Conservation (phyloP, 1,139 yeast species). For the Saccharomycopsis crataegensis region DNA sequence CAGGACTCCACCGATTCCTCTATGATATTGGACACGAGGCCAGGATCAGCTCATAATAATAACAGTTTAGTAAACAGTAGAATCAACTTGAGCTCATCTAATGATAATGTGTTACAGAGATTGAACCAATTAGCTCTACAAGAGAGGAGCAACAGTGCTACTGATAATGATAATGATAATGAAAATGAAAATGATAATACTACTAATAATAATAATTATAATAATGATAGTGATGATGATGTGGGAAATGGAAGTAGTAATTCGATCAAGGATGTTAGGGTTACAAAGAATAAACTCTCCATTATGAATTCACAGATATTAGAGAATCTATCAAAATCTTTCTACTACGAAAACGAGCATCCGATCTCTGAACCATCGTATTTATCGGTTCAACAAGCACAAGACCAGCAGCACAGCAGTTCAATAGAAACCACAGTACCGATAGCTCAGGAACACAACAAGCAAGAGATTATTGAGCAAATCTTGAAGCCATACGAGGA, state of each 20-base stretch:
- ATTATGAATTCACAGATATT: slow-evolving; percentile 6
- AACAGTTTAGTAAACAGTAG: background rate
- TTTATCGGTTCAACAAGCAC: background rate
- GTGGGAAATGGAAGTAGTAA: no score
- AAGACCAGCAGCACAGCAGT: background rate
- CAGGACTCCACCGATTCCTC: slow-evolving; percentile 15
- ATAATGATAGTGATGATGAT: background rate
- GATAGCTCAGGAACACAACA: background rate
- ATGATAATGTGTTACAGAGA: background rate
- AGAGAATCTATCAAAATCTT: slow-evolving; percentile 10
- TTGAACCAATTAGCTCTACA: background rate
- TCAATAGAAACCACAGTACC: background rate
- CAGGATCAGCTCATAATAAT: background rate
- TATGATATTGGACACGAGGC: background rate
- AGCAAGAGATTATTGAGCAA: slow-evolving; percentile 5
- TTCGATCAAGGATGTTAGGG: background rate
- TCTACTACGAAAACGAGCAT: slow-evolving; percentile 1
- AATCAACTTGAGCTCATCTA: background rate
- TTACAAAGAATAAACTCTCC: slow-evolving; percentile 3
- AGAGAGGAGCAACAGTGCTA: slow-evolving; percentile 1
- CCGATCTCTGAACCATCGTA: background rate
- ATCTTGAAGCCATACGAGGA: slow-evolving; percentile 4
- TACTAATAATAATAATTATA: slow-evolving; percentile 18
- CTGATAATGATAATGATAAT: slow-evolving; percentile 19
- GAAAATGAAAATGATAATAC: slow-evolving; percentile 19